Evolutionary conservation across 2,329 filamentous ascomycete genomes (phyloP), one percentile per base, ranked within the genome.

Genomic region (Chrysoporthe cubensis): DNA sequence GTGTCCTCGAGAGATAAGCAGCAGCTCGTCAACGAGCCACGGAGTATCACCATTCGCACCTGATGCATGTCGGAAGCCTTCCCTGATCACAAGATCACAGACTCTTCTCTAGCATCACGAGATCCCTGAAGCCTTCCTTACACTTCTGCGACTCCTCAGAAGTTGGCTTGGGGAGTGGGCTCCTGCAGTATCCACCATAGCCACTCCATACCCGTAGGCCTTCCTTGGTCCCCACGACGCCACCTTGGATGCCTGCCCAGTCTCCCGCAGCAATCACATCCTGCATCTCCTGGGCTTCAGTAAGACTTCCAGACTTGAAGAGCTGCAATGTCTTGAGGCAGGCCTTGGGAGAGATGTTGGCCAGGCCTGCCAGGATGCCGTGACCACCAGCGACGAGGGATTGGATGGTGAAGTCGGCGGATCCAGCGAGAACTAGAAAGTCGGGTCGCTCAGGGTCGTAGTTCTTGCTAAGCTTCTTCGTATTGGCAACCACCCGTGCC

Each of bases 391-490:
- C 90, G 44, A 90, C 83, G 50, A 93, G 77, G 0, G 89, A 89
- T 74, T 91, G 90, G 58, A 93, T 80, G 3, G 88, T 85, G 77
- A 93, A 92, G 78, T 93, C 91, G 61, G 90, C 89, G 1, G 89
- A 91, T 64, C 91, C 91, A 34, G 89, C 90, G 74, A 93, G 85
- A 71, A 90, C 90, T 74, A 92, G 81, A 78, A 93, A 93, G 16
- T 85, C 77, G 0, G 85, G 80, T 13, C 69, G 72, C 44, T 73
- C 67, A 1, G 78, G 73, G 65, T 78, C 71, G 58, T 73, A 77
- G 4, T 76, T 76, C 59, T 76, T 73, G 32, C 77, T 67, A 58
- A 74, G 69, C 66, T 80, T 86, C 37, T 84, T 84, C 26, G 87
- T 85, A 13, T 85, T 85, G 37, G 88, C 85, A 56, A 78, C 88